phyloP scores from a whole-genome alignment of 371 early-diverging fungal genomes.

The Rhizomucor pusillus region DNA sequence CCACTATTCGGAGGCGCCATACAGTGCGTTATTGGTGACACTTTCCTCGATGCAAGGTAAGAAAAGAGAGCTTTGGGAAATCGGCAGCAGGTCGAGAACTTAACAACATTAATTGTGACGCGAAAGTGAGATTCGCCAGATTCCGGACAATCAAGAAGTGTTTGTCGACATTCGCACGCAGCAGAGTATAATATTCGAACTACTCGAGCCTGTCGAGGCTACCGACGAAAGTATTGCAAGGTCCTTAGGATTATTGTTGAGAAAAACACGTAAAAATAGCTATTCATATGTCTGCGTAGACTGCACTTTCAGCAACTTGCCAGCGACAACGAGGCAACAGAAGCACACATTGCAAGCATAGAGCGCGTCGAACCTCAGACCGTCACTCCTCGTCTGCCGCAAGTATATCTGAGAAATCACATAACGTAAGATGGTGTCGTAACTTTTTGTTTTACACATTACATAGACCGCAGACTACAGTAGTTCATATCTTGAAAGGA shows the following conservation, averaged over 20 bases:
- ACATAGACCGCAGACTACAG: constrained; percentile 9
- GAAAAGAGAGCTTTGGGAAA: neutral
- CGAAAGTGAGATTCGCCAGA: constrained; percentile 70
- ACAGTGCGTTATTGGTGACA: constrained; percentile 42
- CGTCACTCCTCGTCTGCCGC: constrained; percentile 54
- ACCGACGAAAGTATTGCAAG: constrained; percentile 49
- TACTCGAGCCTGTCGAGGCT: constrained; percentile 68
- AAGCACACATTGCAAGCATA: constrained; percentile 25
- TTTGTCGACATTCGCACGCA: constrained; percentile 73
- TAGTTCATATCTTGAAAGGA: constrained; percentile 48
- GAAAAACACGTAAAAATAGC: neutral
- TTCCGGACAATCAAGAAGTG: constrained; percentile 92
- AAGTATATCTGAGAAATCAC: constrained; percentile 29
- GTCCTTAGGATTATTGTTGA: too few relatives aligned
- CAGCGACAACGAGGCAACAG: constrained; percentile 71
- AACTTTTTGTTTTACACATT: neutral
- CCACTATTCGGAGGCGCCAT: constrained; percentile 72
- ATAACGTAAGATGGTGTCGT: too few relatives aligned
- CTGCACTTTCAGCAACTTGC: constrained; percentile 81
- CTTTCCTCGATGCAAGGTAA: constrained; percentile 69
- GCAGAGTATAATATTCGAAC: constrained; percentile 82
- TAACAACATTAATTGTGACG: neutral
- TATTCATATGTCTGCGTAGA: constrained; percentile 28
- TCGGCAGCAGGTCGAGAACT: too few relatives aligned
- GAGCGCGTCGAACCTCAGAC: constrained; percentile 15